Evolutionary conservation across 208 protist genomes (phyloP), one percentile per base, ranked within the genome.

Genomic region (Trypanosoma theileri): DNA sequence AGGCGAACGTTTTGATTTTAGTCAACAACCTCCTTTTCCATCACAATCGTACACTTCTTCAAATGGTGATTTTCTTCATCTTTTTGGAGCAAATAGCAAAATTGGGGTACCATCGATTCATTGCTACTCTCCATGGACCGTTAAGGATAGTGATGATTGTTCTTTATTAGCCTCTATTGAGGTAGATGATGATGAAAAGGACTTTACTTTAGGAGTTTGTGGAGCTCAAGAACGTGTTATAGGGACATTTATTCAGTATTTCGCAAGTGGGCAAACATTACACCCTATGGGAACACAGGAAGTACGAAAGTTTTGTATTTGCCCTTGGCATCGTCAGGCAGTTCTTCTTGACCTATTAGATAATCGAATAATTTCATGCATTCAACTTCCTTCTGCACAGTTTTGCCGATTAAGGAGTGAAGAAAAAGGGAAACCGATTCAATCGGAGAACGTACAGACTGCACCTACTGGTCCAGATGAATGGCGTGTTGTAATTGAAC

Each of bases 141-240:
- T 73, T 28, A n/a, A 28, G 13, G 48, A 24, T 4, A 26, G 56
- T 60, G 68, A 73, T 54, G 46, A 52, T 17, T 45, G 22, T 26
- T 73, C 60, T 24, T 46, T 73, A 19, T n/a, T 66, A n/a, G 59
- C 68, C 21, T 26, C 53, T 41, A 42, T 73, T 19, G 68, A 73
- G 55, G 68, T 73, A n/a, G 68, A 73, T 4, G 68, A 73, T 67
- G 59, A 66, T 42, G 68, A 73, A 14, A 66, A 62, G 45, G 57
- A 26, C 6, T 73, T 73, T 55, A 62, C 52, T 13, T 22, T 73
- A 19, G 68, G 46, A 0, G n/a, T 73, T 16, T 73, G 68, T 62
- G 61, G 68, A 17, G 40, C 35, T 26, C 48, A 16, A 28, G 68
- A 73, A 13, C 8, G 22, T 24, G 51, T 73, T 19, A 52, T 62